phyloP scores from a whole-genome alignment of 139 green algal species.

The Closterium sp. region DNA sequence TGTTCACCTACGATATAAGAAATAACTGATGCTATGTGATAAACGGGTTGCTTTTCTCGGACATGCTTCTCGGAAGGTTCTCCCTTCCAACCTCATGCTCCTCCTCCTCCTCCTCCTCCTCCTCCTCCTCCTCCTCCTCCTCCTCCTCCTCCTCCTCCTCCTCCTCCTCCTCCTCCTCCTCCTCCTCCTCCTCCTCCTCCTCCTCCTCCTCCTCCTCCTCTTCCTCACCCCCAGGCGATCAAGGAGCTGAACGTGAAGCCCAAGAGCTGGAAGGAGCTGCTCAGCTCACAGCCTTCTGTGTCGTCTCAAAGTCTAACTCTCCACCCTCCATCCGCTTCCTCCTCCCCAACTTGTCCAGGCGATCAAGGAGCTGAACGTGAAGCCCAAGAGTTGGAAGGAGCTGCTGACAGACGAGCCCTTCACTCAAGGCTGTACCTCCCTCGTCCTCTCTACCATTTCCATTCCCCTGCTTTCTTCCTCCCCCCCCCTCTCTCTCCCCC shows the following conservation, averaged over 20 bases:
- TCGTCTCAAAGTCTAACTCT: too few species aligned
- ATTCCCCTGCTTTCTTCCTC: neutral
- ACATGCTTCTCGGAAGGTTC: too few species aligned
- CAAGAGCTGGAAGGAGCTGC: constrained; percentile 84
- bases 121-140: neutral
- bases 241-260: constrained; percentile 92
- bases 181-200: neutral
- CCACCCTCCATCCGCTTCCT: too few species aligned
- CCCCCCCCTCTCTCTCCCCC: too few species aligned
- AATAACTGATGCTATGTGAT: neutral
- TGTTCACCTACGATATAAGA: too few species aligned
- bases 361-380: constrained; percentile 90
- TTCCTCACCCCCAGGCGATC: constrained; percentile 63
- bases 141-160: too few species aligned
- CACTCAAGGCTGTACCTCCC: too few species aligned
- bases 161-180: too few species aligned
- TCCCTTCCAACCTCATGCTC: too few species aligned
- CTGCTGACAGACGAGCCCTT: constrained; percentile 59
- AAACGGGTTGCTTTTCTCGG: neutral
- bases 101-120: too few species aligned
- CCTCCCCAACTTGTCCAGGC: constrained; percentile 54
- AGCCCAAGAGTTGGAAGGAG: constrained; percentile 88
- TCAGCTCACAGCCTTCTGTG: too few species aligned
- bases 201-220: neutral
- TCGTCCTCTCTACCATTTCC: too few species aligned